Base-by-base conservation (phyloP, 1,139 yeast species). In the Nadsonia starkeyi-henricii region DNA sequence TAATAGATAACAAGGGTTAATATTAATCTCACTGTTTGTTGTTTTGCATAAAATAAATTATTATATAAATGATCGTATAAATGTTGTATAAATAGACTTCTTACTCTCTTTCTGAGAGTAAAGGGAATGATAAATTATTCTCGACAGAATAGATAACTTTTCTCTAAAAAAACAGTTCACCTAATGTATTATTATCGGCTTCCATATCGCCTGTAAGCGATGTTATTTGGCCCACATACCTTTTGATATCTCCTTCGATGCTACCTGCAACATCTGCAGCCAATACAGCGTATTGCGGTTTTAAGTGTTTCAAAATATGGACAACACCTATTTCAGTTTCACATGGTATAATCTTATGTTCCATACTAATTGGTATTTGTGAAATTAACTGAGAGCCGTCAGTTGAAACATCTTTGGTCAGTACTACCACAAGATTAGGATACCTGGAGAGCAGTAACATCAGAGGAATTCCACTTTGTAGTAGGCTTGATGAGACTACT, bases 241-340 rank as follows among this genome's bases (percentile, higher is more conserved):
- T 45, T 12, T 49, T 51, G 42, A 62, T 53, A 20, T 54, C 58
- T 2, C 49, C 47, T 4, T 52, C 51, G 9, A 48, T 52, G 7
- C 50, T 51, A 21, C 47, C 50, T 2, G 55, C 51, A 20, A 55
- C 53, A 23, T 60, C 62, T 15, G 50, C 47, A 4, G 62, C 58
- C 2, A 61, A 48, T 8, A 61, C 54, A 20, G 57, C 62, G 45
- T 55, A 49, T 21, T 60, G 59, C 2, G 66, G 56, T 21, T 62
- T 53, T 26, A 62, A 49, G 45, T 62, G 66, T 51, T 62, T 62
- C 28, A 62, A 52, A 20, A 62, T 58, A 48, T 62, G 66, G 5
- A 55, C 51, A 46, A 61, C 54, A 13, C 66, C 66, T 20, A 54
- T 51, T 26, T 54, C 55, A 5, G 65, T 61, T 45, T 62, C 64